Evolutionary conservation across 1,284 basidiomycete genomes (phyloP).

Genomic region (Crepidotus sp.): DNA sequence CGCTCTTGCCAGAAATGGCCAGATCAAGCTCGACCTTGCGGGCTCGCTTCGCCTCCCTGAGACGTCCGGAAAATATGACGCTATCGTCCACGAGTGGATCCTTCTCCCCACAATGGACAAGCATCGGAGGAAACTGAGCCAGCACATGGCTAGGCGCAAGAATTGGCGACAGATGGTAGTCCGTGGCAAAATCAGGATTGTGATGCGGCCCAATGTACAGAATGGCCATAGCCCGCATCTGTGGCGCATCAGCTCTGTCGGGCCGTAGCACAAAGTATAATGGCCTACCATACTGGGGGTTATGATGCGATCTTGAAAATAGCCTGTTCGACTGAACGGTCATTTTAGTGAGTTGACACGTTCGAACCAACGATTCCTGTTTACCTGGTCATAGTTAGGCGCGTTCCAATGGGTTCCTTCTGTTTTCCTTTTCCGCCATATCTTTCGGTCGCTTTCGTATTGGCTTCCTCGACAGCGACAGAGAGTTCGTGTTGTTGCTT

Average conservation of each 20-base stretch:
- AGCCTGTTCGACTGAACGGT: constrained; percentile 85
- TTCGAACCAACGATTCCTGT: no score
- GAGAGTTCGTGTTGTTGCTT: constrained; percentile 41
- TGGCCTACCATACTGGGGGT: constrained; percentile 9
- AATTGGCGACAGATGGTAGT: constrained; percentile 94
- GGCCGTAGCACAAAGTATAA: neutral
- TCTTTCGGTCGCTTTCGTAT: constrained; percentile 33
- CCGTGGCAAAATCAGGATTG: constrained; percentile 88
- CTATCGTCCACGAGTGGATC: constrained; percentile 97
- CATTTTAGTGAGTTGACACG: constrained; percentile 40
- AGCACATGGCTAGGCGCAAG: constrained; percentile 78
- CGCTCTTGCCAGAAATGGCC: constrained; percentile 45
- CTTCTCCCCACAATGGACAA: constrained; percentile 92
- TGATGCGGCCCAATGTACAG: constrained; percentile 90
- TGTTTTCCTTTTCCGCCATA: constrained; percentile 26
- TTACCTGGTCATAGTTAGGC: neutral
- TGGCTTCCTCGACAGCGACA: constrained; percentile 40
- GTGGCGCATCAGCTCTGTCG: constrained; percentile 5
- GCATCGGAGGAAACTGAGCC: constrained; percentile 86
- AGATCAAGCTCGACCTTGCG: constrained; percentile 63
- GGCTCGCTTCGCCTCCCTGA: constrained; percentile 85
- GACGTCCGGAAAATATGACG: constrained; percentile 87
- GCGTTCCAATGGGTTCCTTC: neutral
- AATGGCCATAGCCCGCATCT: constrained; percentile 99
- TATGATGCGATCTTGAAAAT: constrained; percentile 11